Evolutionary conservation across 768 basidiomycete genomes (phyloP).

Genomic region (Auricularia cornea): DNA sequence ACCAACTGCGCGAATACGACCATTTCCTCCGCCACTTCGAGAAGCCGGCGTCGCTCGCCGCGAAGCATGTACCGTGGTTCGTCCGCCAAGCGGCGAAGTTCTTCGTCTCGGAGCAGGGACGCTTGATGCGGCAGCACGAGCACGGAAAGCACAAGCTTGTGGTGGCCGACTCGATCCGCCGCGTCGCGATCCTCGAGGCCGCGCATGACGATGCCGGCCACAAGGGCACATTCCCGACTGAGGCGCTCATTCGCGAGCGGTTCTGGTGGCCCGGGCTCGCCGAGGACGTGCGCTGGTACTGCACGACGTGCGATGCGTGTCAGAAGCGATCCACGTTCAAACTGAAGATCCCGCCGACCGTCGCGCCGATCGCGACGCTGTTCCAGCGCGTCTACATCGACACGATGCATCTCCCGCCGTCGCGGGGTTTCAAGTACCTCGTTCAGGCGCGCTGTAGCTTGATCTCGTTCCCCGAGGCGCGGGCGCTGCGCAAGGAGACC

Average conservation of each 20-base stretch:
- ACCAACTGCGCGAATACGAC: conserved; percentile 12
- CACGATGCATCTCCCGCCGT: conserved; percentile 32
- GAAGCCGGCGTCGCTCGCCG: conserved; percentile 2
- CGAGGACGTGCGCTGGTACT: conserved; percentile 12
- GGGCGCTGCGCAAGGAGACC: conserved; percentile 14
- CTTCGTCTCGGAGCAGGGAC: conserved; percentile 11
- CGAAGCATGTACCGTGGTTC: conserved; percentile 6
- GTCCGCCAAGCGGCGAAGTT: conserved; percentile 8
- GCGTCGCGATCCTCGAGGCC: conserved; percentile 14
- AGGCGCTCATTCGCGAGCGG: conserved; percentile 1
- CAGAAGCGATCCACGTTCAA: conserved; percentile 20
- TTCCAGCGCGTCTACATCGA: conserved; percentile 32
- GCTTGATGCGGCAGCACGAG: conserved; percentile 14
- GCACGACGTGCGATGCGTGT: conserved; percentile 30
- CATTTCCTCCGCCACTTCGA: not conserved
- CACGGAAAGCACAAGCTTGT: conserved; percentile 17
- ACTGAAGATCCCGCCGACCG: conserved; percentile 14
- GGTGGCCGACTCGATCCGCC: conserved; percentile 7
- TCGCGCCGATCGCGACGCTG: conserved; percentile 11
- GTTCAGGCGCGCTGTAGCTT: conserved; percentile 26
- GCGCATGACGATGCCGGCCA: conserved; percentile 25
- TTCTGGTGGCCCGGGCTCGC: conserved; percentile 22
- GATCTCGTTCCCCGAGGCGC: conserved; percentile 13
- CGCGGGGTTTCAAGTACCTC: conserved; percentile 26
- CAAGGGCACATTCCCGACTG: conserved; percentile 13